A percentile compares a stretch with the other conserved stretches of the same genome.
Conservation (phyloP, 2,329 filamentous ascomycete genomes). For the Ambrosiella xylebori region DNA sequence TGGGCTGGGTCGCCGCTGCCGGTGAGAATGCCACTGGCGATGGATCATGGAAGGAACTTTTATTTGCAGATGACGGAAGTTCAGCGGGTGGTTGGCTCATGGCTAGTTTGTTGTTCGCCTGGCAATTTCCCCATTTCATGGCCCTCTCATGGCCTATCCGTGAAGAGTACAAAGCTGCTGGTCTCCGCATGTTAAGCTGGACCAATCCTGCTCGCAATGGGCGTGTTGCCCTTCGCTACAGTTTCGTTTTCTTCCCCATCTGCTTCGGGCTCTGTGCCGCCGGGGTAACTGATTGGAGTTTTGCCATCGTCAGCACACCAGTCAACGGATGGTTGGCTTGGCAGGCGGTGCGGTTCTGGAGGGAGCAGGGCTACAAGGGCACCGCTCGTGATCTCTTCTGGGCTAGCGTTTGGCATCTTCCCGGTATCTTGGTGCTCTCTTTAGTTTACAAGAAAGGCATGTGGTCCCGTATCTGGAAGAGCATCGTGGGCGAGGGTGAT, state of each 20-base stretch:
- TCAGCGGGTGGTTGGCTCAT: slow-evolving; percentile 74
- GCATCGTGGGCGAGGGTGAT: slow-evolving; percentile 40
- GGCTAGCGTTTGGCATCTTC: slow-evolving; percentile 95
- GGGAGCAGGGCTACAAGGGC: slow-evolving; percentile 57
- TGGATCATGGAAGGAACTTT: slow-evolving; percentile 60
- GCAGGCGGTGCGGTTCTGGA: slow-evolving; percentile 71
- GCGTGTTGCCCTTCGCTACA: slow-evolving; percentile 77
- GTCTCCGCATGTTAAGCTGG: slow-evolving; percentile 63
- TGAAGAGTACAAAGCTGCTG: slow-evolving; percentile 65
- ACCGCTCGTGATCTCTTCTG: slow-evolving; percentile 78
- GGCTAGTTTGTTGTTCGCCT: slow-evolving; percentile 70
- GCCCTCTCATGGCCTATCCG: slow-evolving; percentile 75
- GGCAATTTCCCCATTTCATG: slow-evolving; percentile 99
- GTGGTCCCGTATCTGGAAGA: slow-evolving; percentile 66
- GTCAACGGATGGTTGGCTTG: slow-evolving; percentile 75
- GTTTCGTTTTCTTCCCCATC: slow-evolving; percentile 68
- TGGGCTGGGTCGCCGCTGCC: slow-evolving; percentile 94
- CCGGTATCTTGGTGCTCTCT: slow-evolving; percentile 73
- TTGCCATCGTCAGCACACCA: slow-evolving; percentile 61
- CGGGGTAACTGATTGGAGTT: slow-evolving; percentile 72
- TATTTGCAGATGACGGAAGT: slow-evolving; percentile 46
- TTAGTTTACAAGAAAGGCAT: slow-evolving; percentile 88
- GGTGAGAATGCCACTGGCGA: slow-evolving; percentile 66
- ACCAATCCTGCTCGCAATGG: slow-evolving; percentile 71
- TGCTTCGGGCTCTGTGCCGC: slow-evolving; percentile 63